Conservation (phyloP, 2,329 filamentous ascomycete species). For the Aspergillus sp. region DNA sequence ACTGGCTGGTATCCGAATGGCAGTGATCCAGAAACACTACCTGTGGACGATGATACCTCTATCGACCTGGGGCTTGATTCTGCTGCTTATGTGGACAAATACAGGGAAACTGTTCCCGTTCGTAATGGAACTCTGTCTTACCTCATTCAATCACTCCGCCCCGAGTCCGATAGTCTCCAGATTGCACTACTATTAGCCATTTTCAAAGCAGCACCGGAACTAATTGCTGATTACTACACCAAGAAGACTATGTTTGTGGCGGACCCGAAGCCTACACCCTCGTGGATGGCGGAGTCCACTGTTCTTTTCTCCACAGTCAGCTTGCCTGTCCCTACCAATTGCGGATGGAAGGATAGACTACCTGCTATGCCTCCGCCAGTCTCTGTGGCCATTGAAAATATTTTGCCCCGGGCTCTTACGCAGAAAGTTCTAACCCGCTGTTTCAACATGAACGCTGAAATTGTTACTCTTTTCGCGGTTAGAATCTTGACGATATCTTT, state of each 20-base stretch:
- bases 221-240: slow-evolving; percentile 83
- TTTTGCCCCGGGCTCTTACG: slow-evolving; percentile 78
- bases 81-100: slow-evolving; percentile 68
- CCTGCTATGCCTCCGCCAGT: slow-evolving; percentile 73
- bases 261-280: slow-evolving; percentile 86
- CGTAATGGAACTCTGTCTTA: slow-evolving; percentile 77
- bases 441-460: slow-evolving; percentile 71
- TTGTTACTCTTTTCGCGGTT: slow-evolving; percentile 81
- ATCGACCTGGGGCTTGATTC: slow-evolving; percentile 68
- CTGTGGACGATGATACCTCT: slow-evolving; percentile 46
- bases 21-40: slow-evolving; percentile 58
- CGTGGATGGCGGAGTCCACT: slow-evolving; percentile 91
- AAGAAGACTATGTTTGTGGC: slow-evolving; percentile 78
- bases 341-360: slow-evolving; percentile 66
- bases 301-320: slow-evolving; percentile 81
- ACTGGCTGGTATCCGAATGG: slow-evolving; percentile 82
- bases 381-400: slow-evolving; percentile 76
- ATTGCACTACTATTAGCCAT: slow-evolving; percentile 78
- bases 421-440: slow-evolving; percentile 78
- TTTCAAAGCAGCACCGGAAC: slow-evolving; percentile 78
- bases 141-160: slow-evolving; percentile 75
- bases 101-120: slow-evolving; percentile 66
- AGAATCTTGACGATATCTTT: slow-evolving; percentile 77
- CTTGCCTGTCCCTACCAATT: slow-evolving; percentile 68
- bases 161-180: slow-evolving; percentile 78